phyloP scores from a whole-genome alignment of 2,329 filamentous ascomycete genomes.

The Fusarium palustre region DNA sequence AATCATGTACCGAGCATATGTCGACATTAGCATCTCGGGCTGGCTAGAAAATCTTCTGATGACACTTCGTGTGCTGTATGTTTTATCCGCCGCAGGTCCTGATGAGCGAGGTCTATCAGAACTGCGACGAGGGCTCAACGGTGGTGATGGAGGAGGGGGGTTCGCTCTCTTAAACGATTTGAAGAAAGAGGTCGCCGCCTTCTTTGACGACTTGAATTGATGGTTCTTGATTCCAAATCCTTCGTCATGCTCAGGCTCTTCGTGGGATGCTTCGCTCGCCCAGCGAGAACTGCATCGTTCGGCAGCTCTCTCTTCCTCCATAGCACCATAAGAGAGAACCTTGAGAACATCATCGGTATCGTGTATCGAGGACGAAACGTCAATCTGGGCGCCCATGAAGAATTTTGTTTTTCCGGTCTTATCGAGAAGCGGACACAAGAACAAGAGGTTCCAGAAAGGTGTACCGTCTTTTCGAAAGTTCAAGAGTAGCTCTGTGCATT shows the following conservation, averaged over 20 bases:
- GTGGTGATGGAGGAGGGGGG: slow-evolving; percentile 42
- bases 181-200: slow-evolving; percentile 48
- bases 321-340: slow-evolving; percentile 57
- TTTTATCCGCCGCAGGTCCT: slow-evolving; percentile 41
- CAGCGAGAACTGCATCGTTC: slow-evolving; percentile 28
- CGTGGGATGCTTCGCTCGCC: slow-evolving; percentile 27
- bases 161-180: slow-evolving; percentile 50
- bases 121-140: slow-evolving; percentile 44
- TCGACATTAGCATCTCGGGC: slow-evolving; percentile 40
- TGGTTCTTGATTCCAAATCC: slow-evolving; percentile 41
- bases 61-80: slow-evolving; percentile 45
- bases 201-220: slow-evolving; percentile 45
- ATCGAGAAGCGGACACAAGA: slow-evolving; percentile 64
- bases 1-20: slow-evolving; percentile 51
- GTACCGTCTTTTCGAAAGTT: slow-evolving; percentile 64
- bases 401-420: slow-evolving; percentile 60
- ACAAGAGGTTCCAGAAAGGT: slow-evolving; percentile 69
- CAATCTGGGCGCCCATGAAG: slow-evolving; percentile 68
- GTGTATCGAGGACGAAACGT: slow-evolving; percentile 66
- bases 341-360: slow-evolving; percentile 63
- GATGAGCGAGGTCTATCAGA: slow-evolving; percentile 44
- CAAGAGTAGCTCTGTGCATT: slow-evolving; percentile 62
- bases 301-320: slow-evolving; percentile 35
- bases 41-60: slow-evolving; percentile 40
- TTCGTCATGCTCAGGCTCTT: slow-evolving; percentile 46